These are phyloP conservation scores for Kwoniella mangroviensis DNA, from an alignment of 768 basidiomycete genomes.

Conservation along the genomic window DNA sequence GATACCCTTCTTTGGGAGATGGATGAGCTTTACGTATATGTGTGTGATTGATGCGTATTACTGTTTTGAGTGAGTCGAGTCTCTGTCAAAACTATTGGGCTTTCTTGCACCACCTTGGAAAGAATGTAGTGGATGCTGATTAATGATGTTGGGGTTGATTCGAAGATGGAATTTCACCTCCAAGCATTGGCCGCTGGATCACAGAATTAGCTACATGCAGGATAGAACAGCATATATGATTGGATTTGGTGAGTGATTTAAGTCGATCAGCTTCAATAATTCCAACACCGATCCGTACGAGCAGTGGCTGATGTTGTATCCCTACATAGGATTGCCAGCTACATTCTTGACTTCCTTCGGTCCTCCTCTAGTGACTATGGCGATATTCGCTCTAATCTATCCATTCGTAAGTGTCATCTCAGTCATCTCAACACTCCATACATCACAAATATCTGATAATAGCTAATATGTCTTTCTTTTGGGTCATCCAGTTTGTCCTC, in stretches of 20 bases:
- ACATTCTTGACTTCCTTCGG: conserved; percentile 52
- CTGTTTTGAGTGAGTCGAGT: conserved; percentile 51
- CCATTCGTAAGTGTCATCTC: conserved; percentile 44
- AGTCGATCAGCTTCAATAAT: neutral
- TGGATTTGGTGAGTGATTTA: conserved; percentile 49
- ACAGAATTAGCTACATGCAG: conserved; percentile 45
- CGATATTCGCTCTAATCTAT: conserved; percentile 54
- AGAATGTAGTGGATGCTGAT: no score
- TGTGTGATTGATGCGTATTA: conserved; percentile 55
- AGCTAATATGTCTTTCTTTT: no score
- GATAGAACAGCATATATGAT: conserved; percentile 53
- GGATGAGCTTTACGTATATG: conserved; percentile 46
- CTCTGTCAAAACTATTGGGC: neutral
- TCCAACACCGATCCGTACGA: neutral
- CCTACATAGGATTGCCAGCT: conserved; percentile 33
- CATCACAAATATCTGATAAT: neutral
- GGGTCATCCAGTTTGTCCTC: conserved; percentile 42
- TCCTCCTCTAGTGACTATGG: conserved; percentile 51
- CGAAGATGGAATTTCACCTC: conserved; percentile 40
- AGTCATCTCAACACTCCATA: neutral
- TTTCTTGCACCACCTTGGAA: neutral
- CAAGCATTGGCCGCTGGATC: conserved; percentile 38
- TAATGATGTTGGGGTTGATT: neutral
- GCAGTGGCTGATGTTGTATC: neutral
- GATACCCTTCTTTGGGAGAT: conserved; percentile 43